Evolutionary conservation across 805 yeast species (phyloP), one percentile per base, ranked within the genome.

Genomic region (Hanseniaspora guilliermondii): DNA sequence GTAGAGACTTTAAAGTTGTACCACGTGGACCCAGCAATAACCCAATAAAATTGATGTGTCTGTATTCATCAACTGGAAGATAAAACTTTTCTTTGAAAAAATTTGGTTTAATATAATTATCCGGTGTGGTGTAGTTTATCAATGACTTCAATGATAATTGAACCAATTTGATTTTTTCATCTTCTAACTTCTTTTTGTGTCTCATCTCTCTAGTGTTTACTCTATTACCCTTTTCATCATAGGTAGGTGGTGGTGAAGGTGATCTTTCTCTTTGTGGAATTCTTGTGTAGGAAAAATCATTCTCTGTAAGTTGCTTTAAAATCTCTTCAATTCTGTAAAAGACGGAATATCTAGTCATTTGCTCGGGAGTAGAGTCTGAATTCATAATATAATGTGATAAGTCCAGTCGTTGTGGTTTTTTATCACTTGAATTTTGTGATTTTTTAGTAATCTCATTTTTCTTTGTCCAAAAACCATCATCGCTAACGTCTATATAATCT

Each of bases 11-110:
- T 61, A 91, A 69, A 0, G 96, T 91, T 61, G 85, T 83, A 24
- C 97, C 99, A 72, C 99, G 81, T 33, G 99, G 98, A 0, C 99
- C 99, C 49, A 93, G 68, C 21, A 93, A 69, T 52, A 85, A 73
- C 0, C 99, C 99, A 53, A 93, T 85, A 64, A 91, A 91, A 68
- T 93, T 93, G 60, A 93, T 83, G 49, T 84, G 91, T 0, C 97
- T 97, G 69, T 87, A 83, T 57, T 87, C 91, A 39, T 80, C 76
- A 3, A 79, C 85, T 0, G 97, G 97, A 14, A 93, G 77, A 65
- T 78, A 89, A 49, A 87, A 75, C 69, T 89, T 93, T 61, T 89
- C 96, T 46, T 76, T 74, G 6, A 87, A 80, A 60, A 78, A 82
- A 8, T 84, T 82, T 37, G 85, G 85, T 56, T 81, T 73, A 58